Percentiles rank a stretch among this genome's conserved stretches.
phyloP scores from a whole-genome alignment of 768 basidiomycete species.

The Pleurotus eryngii region DNA sequence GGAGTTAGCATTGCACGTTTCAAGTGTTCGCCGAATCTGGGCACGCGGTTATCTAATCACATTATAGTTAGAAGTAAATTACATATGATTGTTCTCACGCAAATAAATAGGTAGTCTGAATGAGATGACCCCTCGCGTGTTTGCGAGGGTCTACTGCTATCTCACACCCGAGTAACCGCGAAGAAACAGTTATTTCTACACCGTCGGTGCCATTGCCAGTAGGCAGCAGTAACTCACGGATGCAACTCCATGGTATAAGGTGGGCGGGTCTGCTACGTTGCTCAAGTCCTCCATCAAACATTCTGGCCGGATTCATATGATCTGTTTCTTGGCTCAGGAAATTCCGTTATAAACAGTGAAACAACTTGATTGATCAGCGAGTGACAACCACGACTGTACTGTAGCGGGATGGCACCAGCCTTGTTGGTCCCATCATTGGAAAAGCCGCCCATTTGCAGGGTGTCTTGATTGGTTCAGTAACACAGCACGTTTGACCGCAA shows the following conservation, averaged over 20 bases:
- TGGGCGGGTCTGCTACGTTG: slow-evolving; percentile 54
- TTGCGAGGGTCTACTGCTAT: too few species aligned
- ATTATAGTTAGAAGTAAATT: too few species aligned
- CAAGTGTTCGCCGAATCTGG: too few species aligned
- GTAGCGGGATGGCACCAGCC: slow-evolving; percentile 24
- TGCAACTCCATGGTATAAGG: slow-evolving; percentile 31
- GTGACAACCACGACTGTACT: slow-evolving; percentile 16
- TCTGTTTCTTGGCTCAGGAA: slow-evolving; percentile 49
- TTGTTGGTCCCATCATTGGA: slow-evolving; percentile 26
- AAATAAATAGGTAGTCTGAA: too few species aligned
- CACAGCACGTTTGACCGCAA: slow-evolving; percentile 35
- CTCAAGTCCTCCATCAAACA: slow-evolving; percentile 35
- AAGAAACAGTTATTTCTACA: too few species aligned
- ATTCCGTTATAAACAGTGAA: not conserved
- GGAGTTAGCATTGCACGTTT: too few species aligned
- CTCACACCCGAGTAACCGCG: too few species aligned
- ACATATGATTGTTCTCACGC: too few species aligned
- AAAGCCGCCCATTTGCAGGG: slow-evolving; percentile 45
- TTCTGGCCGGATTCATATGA: slow-evolving; percentile 44
- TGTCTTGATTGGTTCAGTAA: slow-evolving; percentile 53
- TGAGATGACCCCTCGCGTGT: too few species aligned
- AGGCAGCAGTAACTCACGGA: slow-evolving; percentile 16
- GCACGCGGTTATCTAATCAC: too few species aligned
- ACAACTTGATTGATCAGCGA: not conserved
- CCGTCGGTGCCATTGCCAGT: not conserved